Percentiles rank a stretch among this genome's conserved stretches.
Conservation (phyloP, 768 basidiomycete genomes). For the Butyriboletus loyo region DNA sequence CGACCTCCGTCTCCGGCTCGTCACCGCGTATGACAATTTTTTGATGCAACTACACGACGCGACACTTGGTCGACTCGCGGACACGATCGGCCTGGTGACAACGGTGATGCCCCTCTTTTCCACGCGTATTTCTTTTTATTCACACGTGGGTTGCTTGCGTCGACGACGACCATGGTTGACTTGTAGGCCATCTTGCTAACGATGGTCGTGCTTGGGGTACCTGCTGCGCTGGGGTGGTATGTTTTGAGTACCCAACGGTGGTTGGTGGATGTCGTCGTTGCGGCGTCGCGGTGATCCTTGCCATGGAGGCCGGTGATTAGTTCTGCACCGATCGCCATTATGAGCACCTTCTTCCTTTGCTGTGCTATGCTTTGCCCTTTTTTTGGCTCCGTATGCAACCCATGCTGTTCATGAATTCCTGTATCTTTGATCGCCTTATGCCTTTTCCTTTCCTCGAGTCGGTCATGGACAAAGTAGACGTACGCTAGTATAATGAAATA, state of each 20-base stretch:
- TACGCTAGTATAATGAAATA: neutral
- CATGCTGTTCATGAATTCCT: neutral
- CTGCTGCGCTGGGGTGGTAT: conserved; percentile 23
- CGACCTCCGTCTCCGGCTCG: conserved; percentile 18
- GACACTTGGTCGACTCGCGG: conserved; percentile 25
- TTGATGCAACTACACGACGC: conserved; percentile 15
- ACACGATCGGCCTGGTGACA: conserved; percentile 17
- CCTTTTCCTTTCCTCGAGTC: neutral
- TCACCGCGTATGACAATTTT: conserved; percentile 21
- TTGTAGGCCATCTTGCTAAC: conserved; percentile 19
- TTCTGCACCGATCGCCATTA: neutral
- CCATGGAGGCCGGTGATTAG: neutral
- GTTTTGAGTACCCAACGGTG: conserved; percentile 4
- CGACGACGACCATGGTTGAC: neutral
- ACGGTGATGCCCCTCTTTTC: conserved; percentile 1
- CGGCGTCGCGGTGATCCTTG: conserved; percentile 1
- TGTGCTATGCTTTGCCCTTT: neutral
- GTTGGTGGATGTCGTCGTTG: conserved; percentile 8
- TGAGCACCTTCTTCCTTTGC: neutral
- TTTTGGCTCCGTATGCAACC: neutral
- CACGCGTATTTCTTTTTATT: neutral
- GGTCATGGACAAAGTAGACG: neutral
- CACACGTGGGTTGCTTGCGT: neutral
- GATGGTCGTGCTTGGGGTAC: conserved; percentile 16
- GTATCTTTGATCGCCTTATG: conserved; percentile 1